Conservation (phyloP, 306 rosid genomes). For the Senna tora region DNA sequence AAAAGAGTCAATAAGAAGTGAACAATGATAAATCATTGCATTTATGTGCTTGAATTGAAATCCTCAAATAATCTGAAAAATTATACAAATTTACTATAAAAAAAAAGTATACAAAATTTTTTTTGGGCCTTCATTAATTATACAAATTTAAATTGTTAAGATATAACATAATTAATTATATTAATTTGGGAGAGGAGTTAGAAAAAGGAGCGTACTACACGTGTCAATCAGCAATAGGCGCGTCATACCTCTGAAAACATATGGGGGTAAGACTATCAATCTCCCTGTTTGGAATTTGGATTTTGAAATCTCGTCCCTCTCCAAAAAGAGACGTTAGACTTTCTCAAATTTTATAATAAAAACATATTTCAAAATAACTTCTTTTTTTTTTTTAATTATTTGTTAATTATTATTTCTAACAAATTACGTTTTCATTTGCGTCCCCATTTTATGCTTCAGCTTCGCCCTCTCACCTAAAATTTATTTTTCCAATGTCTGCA, state of each 20-base stretch:
- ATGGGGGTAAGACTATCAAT: not conserved
- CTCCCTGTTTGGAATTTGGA: conserved; percentile 50
- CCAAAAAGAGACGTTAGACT: conserved; percentile 67
- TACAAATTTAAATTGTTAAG: no score
- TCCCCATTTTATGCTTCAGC: not conserved
- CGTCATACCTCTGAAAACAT: not conserved
- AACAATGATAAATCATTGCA: no score
- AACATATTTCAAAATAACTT: not conserved
- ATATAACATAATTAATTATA: no score
- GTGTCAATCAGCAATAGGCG: conserved; percentile 18
- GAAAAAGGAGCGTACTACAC: not conserved
- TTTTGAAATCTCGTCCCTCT: conserved; percentile 55
- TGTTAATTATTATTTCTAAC: no score
- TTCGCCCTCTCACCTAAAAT: not conserved
- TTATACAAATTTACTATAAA: no score
- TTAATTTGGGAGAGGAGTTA: no score
- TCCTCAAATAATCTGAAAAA: no score
- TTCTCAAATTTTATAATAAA: conserved; percentile 26
- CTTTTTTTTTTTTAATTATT: not conserved
- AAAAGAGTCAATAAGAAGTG: no score
- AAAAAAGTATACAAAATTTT: no score
- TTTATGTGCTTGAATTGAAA: no score
- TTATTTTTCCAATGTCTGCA: not conserved
- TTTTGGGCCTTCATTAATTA: no score
- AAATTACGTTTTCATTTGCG: not conserved